Evolutionary conservation across 2,329 filamentous ascomycete genomes (phyloP).

Genomic region (Talaromyces albobiverticillius): DNA sequence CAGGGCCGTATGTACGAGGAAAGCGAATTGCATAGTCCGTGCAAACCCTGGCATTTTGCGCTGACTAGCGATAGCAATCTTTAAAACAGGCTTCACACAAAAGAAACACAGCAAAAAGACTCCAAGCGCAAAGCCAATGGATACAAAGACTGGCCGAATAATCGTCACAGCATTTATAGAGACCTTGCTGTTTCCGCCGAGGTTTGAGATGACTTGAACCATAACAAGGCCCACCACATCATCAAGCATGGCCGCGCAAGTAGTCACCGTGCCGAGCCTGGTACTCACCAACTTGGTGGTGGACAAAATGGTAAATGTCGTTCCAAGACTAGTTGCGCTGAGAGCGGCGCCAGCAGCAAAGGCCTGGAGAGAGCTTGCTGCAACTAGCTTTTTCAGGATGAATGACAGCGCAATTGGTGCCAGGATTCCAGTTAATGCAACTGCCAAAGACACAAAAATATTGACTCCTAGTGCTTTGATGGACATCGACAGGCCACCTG

Average conservation of each 20-base stretch:
- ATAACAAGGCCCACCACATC: conserved; percentile 75
- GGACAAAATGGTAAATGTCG: conserved; percentile 62
- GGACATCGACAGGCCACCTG: conserved; percentile 53
- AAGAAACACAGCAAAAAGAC: conserved; percentile 26
- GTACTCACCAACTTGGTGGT: conserved; percentile 58
- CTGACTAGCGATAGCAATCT: background rate
- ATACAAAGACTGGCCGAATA: conserved; percentile 52
- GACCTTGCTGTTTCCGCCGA: conserved; percentile 44
- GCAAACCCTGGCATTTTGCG: background rate
- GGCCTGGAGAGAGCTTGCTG: conserved; percentile 56
- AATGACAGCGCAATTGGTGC: conserved; percentile 67
- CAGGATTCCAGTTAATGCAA: conserved; percentile 65
- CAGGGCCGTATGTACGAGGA: conserved; percentile 44
- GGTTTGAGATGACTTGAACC: conserved; percentile 69
- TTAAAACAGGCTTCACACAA: conserved; percentile 1
- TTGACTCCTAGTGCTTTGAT: conserved; percentile 58
- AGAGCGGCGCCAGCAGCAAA: conserved; percentile 73
- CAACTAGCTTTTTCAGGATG: conserved; percentile 49
- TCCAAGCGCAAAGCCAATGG: conserved; percentile 33
- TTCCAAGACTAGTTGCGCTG: conserved; percentile 72
- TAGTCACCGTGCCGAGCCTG: conserved; percentile 61
- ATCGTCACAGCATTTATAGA: conserved; percentile 35
- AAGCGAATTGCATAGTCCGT: conserved; percentile 23
- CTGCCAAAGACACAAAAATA: conserved; percentile 55
- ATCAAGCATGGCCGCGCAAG: conserved; percentile 76